Evolutionary conservation across 805 yeast genomes (phyloP), one percentile per base, ranked within the genome.

Genomic region (Candida silvatica): DNA sequence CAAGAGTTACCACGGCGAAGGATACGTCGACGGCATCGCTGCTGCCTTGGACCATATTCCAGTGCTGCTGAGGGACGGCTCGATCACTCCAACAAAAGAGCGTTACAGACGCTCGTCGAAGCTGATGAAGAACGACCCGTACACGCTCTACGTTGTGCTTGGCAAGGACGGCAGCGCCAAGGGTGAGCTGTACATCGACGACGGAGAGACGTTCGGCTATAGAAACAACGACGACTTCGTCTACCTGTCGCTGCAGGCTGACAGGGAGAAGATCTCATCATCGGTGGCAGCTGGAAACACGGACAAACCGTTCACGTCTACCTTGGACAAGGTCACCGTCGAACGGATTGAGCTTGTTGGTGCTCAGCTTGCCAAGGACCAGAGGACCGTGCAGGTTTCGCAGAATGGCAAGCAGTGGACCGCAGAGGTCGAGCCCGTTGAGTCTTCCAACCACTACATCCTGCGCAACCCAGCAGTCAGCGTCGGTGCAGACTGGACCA

Each of bases 31-130:
- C 2, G 28, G 25, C 4, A 46, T 67, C 4, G 58, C 57, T 16
- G 67, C 77, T 0, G 65, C 71, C 3, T 54, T 88, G 34, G 59
- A 67, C 4, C 74, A 74, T 34, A 72, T 84, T 14, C 97, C 97
- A 0, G 66, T 83, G 30, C 70, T 71, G 20, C 56, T 81, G 14
- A 75, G 77, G 48, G 92, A 94, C n/a, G 97, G 97, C 0, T 68
- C 77, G 23, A 71, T 90, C 11, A 52, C 81, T 17, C 63, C 80
- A 12, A 69, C 75, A 25, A 80, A 79, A 41, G 82, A 77, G 33
- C 71, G 94, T 43, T 71, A 76, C 44, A 75, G 98, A 52, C 71
- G 97, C 43, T 82, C 95, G 0, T 60, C 94, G 3, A 75, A 68
- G 50, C 60, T 83, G 42, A 84, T 82, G 90, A 61, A 52, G 18